Percentiles rank a stretch among this genome's conserved stretches.
phyloP scores from a whole-genome alignment of 805 yeast species.

The Ogataea pilisensis region DNA sequence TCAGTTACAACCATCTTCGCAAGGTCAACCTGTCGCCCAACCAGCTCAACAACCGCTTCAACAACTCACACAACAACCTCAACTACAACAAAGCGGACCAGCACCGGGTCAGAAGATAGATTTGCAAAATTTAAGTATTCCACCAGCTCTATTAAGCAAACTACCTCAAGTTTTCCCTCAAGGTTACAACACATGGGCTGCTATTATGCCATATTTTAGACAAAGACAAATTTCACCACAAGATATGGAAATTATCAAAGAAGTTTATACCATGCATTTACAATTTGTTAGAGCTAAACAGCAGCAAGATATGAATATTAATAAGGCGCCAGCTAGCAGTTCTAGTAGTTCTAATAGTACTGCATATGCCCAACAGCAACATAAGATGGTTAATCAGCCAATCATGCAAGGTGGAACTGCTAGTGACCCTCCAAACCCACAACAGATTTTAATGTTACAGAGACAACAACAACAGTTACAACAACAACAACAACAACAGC shows the following conservation, averaged over 20 bases:
- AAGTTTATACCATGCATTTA: slow-evolving; percentile 63
- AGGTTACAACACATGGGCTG: slow-evolving; percentile 77
- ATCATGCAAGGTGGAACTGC: slow-evolving; percentile 6
- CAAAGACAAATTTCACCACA: slow-evolving; percentile 52
- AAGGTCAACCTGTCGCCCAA: slow-evolving; percentile 4
- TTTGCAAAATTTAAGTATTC: slow-evolving; percentile 67
- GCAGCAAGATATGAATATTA: slow-evolving; percentile 29
- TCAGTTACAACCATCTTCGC: slow-evolving; percentile 20
- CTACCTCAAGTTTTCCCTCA: slow-evolving; percentile 72
- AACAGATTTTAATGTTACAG: slow-evolving; percentile 30
- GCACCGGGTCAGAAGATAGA: slow-evolving; percentile 28
- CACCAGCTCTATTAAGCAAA: slow-evolving; percentile 56
- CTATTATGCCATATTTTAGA: slow-evolving; percentile 60
- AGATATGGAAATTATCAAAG: slow-evolving; percentile 55
- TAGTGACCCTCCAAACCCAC: slow-evolving; percentile 26
- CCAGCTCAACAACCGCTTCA: slow-evolving; percentile 1
- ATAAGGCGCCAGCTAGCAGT: slow-evolving; percentile 20
- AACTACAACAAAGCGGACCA: slow-evolving; percentile 6
- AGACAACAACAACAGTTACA: slow-evolving; percentile 21
- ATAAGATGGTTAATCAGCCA: slow-evolving; percentile 6
- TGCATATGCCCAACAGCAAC: slow-evolving; percentile 16
- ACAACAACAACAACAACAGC: slow-evolving; percentile 17
- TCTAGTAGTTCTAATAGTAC: slow-evolving; percentile 15
- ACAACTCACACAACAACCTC: slow-evolving; percentile 5
- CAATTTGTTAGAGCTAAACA: slow-evolving; percentile 47